Base-by-base conservation (phyloP, 2,329 filamentous ascomycete species). In the Hypoxylon rubiginosum region DNA sequence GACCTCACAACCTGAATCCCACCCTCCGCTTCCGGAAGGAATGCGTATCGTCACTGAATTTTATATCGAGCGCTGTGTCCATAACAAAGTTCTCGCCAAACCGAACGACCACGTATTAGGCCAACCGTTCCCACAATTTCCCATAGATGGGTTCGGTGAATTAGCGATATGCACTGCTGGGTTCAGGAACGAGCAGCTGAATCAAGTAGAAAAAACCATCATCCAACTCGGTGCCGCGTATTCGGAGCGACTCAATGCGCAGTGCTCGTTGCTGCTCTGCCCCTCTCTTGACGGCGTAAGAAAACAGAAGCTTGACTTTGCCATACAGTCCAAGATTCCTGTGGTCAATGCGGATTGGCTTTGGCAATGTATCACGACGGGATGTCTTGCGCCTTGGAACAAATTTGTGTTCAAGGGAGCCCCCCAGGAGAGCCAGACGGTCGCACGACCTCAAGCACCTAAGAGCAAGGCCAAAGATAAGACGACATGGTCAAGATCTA, bases 61-160 rank as follows among this genome's bases (percentile, higher is more conserved):
- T 85, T 99, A 95, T 86, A 85, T 99, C 56, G 96, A 99, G 80
- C 88, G 89, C 51, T 98, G 95, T 76, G 82, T 99, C 41, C 90
- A 94, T 76, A 88, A 88, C 68, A 96, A 92, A 78, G 82, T 81
- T 26, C 87, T 95, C 71, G 84, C 93, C 50, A 83, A 91, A 30
- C 93, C 94, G 4, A 81, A 84, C 55, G 83, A 87, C 4, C 89
- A 96, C 75, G 85, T 92, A 43, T 85, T 97, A 24, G 94, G 93
- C 63, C 88, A 88, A 6, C 94, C 96, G 2, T 92, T 97, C 67
- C 84, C 88, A 5, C 80, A 82, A 30, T 91, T 93, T 70, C 91
- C 89, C 39, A 88, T 97, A 32, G 73, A 81, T 75, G 92, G 87
- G 0, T 95, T 97, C 73, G 79, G 86, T 9, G 82, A 80, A n/a